Evolutionary conservation across 2,329 filamentous ascomycete genomes (phyloP), one percentile per base, ranked within the genome.

Genomic region (Cladophialophora immunda): DNA sequence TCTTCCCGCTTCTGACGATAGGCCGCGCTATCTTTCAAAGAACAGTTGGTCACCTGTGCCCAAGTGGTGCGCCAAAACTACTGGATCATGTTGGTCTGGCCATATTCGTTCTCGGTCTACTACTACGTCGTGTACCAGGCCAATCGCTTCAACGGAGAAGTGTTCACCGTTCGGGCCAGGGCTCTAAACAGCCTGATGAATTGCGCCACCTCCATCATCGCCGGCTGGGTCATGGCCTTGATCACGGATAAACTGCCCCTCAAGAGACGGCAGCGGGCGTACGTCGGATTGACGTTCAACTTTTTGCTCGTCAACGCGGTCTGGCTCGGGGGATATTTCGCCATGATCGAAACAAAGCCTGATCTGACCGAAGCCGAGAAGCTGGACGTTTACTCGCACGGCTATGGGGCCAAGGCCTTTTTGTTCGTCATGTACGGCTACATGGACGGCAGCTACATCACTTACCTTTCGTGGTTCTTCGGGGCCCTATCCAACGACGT

Each of bases 101-200:
- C 72, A 1, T 71, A 71, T 41, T 72, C 67, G 32, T 73, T 68
- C 53, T 71, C 72, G 3, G 70, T 70, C 9, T 52, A 73, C 22
- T 74, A 62, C 68, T 74, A 70, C 29, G 69, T 66, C 50, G 70
- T 71, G 5, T 74, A 74, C 32, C 73, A 74, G 34, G 70, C 65
- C 58, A 74, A 74, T 52, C 68, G 70, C 29, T 73, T 66, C 53
- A 74, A 74, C 57, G 66, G 53, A 4, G 65, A 69, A 29, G 70
- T 70, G 55, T 74, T 74, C 52, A 54, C 71, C 27, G 70, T 74
- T 8, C 67, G 73, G 13, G 71, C 67, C 1, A 68, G 73, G 4
- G 70, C 72, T 13, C 70, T 74, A 38, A 73, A 72, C 52, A 70
- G 65, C 38, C 36, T 74, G 6, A 66, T 70, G 65, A 73, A 69